phyloP scores from a whole-genome alignment of 176 grass and related monocot species.

The Eremochloa ophiuroides region DNA sequence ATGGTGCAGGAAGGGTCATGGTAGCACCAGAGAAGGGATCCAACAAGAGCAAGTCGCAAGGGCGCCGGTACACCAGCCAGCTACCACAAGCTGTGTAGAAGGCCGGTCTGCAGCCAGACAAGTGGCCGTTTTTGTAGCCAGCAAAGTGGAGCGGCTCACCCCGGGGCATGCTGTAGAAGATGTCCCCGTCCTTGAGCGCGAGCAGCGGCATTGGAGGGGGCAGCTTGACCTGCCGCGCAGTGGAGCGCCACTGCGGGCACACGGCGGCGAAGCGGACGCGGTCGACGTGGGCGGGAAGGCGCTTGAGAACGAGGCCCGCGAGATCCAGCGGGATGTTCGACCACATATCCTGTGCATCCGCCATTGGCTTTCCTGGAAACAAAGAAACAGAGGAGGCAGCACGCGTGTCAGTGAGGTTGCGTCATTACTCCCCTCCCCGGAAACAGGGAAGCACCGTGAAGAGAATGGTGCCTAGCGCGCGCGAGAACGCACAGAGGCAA shows the following conservation, averaged over 20 bases:
- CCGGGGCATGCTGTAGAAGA: background rate
- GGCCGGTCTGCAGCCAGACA: too few species aligned
- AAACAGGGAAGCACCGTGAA: too few species aligned
- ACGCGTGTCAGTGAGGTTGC: background rate
- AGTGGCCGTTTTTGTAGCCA: too few species aligned
- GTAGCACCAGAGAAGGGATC: background rate
- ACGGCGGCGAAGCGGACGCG: too few species aligned
- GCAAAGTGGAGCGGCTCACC: background rate
- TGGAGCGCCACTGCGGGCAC: background rate
- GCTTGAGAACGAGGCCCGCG: too few species aligned
- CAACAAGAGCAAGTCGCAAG: background rate
- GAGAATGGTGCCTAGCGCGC: background rate
- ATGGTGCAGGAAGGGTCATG: background rate
- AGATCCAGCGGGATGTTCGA: too few species aligned
- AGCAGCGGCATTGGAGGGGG: too few species aligned
- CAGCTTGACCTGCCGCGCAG: background rate
- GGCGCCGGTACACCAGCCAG: background rate
- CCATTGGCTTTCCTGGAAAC: background rate
- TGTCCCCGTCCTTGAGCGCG: background rate
- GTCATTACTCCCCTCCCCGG: background rate
- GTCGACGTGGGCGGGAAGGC: too few species aligned
- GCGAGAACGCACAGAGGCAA: background rate
- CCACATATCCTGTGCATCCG: too few species aligned
- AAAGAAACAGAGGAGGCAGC: background rate
- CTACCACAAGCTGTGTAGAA: background rate